Base-by-base conservation (phyloP, 2,329 filamentous ascomycete species). In the Claviceps arundinis region DNA sequence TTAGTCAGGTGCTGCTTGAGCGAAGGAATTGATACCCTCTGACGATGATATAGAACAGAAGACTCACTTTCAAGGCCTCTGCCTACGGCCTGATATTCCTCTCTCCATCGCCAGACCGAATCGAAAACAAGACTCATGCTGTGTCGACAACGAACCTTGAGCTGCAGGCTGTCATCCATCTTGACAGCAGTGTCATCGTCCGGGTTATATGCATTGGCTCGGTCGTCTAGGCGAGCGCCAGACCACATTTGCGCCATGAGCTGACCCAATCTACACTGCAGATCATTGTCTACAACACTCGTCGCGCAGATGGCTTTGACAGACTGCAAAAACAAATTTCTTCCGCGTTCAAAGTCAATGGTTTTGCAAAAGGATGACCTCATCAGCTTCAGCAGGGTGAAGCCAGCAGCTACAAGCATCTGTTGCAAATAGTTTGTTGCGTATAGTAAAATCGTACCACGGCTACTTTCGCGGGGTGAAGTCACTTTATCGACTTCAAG, bases 191-290 rank as follows among this genome's bases (percentile, higher is more conserved):
- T 64, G 43, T 71, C 65, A 55, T 80, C 77, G 50, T 75, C 71
- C 54, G 73, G 70, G 45, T 73, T 70, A 54, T 73, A 73, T 40
- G 70, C 60, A 24, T 73, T 72, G 59, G 69, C 68, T 57, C 69
- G 69, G 57, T 65, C 68, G 38, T 79, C 76, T 9, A 78, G 66
- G 11, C 77, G 72, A n/a, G 77, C 76, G 2, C 79, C 84, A 59
- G 89, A 87, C 85, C 86, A 93, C 66, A 93, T 84, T 68, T 91
- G 87, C 5, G 87, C 86, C 74, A 91, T 85, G n/a, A 93, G 77
- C 69, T 91, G 87, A 2, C 86, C 85, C 54, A 91, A 73, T 37
- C 87, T 79, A 74, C 85, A 87, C 51, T 87, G 82, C 11, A 93
- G 74, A 61, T 93, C 87, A 60, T 91, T 91, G 55, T 83, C 78